Conservation (phyloP, 768 basidiomycete species). For the Xerocomellus intermedius region DNA sequence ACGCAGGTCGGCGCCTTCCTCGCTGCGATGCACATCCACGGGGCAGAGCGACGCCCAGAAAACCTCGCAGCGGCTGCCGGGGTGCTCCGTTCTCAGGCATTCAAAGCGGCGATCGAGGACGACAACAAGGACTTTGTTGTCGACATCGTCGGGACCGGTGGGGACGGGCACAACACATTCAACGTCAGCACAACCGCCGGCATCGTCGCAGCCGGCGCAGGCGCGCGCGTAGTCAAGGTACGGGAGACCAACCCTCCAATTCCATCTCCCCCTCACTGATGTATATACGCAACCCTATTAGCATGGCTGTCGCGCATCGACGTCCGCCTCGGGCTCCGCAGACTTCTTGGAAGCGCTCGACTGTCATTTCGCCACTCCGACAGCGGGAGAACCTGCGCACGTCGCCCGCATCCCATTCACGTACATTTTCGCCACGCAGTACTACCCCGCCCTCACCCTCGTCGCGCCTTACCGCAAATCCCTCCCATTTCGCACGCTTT, state of each 20-base stretch:
- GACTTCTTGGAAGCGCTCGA: slow-evolving; percentile 86
- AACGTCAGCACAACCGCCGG: slow-evolving; percentile 96
- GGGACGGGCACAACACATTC: slow-evolving; percentile 94
- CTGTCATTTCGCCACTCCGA: slow-evolving; percentile 69
- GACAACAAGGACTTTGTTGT: slow-evolving; percentile 69
- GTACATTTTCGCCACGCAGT: slow-evolving; percentile 92
- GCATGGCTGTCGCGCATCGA: slow-evolving; percentile 91
- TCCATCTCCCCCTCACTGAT: neutral
- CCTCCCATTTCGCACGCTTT: slow-evolving; percentile 93
- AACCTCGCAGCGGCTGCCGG: slow-evolving; percentile 77
- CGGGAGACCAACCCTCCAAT: neutral
- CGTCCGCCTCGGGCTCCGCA: slow-evolving; percentile 91
- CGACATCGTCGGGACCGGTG: slow-evolving; percentile 47
- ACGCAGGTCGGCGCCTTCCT: slow-evolving; percentile 89
- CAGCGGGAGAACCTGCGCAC: slow-evolving; percentile 37
- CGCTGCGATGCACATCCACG: slow-evolving; percentile 77
- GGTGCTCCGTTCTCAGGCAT: slow-evolving; percentile 66
- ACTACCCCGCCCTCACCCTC: slow-evolving; percentile 81
- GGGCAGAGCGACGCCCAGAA: slow-evolving; percentile 72
- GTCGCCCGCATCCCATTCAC: slow-evolving; percentile 77
- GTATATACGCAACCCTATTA: slow-evolving; percentile 29
- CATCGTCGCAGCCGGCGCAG: slow-evolving; percentile 92
- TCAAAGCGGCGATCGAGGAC: slow-evolving; percentile 59
- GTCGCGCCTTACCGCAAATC: slow-evolving; percentile 82
- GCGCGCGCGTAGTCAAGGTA: slow-evolving; percentile 91